Evolutionary conservation across 805 yeast genomes (phyloP), one percentile per base, ranked within the genome.

Genomic region (Saccharomycopsis schoenii): DNA sequence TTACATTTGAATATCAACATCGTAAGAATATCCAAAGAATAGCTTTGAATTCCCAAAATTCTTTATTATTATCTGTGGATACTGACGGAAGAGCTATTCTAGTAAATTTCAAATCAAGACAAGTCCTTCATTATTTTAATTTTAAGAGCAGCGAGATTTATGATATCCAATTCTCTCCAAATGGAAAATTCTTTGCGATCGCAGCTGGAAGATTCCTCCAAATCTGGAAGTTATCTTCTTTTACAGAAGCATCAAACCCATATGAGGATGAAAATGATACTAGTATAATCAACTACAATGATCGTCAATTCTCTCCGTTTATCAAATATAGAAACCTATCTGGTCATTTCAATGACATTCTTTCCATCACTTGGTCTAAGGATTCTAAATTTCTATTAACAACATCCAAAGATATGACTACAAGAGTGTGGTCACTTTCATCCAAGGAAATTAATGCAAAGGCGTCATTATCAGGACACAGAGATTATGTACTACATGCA

Each of bases 271-370:
- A 52, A 25, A 36, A 34, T 17, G 41, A 21, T 8, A 25, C 47
- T 8, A 64, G 51, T 10, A 64, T 55, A 0, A 84, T 82, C 56
- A 76, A 78, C 25, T 75, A 83, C 8, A 94, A 89, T 67, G 97
- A 90, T 68, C 80, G 96, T 63, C 97, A 91, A 71, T 94, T 94
- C 78, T 94, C 97, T 0, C 99, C 99, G 15, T 94, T 94, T 73
- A 88, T 93, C 47, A 86, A 96, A 65, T 89, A 89, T 72, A 78
- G 96, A 68, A 82, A 88, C 8, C 91, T 91, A 68, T 90, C 97
- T 1, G 99, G 99, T 41, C 99, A 94, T 75, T 91, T 84, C 70
- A 85, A 84, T 58, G 96, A 89, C 67, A 83, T 94, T 25, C 78
- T 82, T 1, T 83, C 91, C 1, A 72, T 94, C 11, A 79, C 89